Base-by-base conservation (phyloP, 768 basidiomycete genomes). In the Bullera alba region DNA sequence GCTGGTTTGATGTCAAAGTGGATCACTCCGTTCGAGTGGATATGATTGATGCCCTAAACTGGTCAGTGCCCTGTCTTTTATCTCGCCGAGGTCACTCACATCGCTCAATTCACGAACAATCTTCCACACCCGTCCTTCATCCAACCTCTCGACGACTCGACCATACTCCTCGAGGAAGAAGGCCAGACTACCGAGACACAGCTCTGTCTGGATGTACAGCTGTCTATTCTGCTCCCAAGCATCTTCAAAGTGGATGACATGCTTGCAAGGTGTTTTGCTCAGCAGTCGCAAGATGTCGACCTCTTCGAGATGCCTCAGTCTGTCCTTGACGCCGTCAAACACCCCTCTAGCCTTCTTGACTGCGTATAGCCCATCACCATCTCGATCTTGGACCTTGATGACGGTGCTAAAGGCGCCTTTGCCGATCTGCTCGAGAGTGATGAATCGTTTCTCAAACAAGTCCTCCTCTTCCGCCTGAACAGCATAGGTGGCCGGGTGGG, bases 1-100 rank as follows among this genome's bases (percentile, higher is more conserved):
- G 89, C 89, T 15, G 95, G 95, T 76, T 99, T 99, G 57, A 99
- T 76, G 75, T 99, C 95, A 50, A 99, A 80, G 75, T 99, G 95
- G 48, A 97, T 86, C 48, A 95, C 83, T 43, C 85, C 85, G 34
- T 83, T 80, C 58, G 82, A 80, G 71, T 99, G 95, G 53, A 97
- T 86, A 75, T 96, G 95, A 53, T 80, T 77, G 58, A 97, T 77
- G 56, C 95, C 93, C 87, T 91, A 73, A 2, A 26, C 34, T 30
- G 5, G 37, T 46, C 27, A 42, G 35, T 41, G 21, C 15, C 14
- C 7, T 28, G 12, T 19, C 14, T 26, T 26, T 14, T 43, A 26
- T n/a, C n/a, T n/a, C n/a, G n/a, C n/a, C n/a, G 37, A 43, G 22
- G 42, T 7, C 32, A 79, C 85, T 77, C 77, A 91, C 88, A 69